These are phyloP conservation scores for Podospora fimiseda DNA, from an alignment of 495 filamentous ascomycete genomes.

Conservation along the genomic window DNA sequence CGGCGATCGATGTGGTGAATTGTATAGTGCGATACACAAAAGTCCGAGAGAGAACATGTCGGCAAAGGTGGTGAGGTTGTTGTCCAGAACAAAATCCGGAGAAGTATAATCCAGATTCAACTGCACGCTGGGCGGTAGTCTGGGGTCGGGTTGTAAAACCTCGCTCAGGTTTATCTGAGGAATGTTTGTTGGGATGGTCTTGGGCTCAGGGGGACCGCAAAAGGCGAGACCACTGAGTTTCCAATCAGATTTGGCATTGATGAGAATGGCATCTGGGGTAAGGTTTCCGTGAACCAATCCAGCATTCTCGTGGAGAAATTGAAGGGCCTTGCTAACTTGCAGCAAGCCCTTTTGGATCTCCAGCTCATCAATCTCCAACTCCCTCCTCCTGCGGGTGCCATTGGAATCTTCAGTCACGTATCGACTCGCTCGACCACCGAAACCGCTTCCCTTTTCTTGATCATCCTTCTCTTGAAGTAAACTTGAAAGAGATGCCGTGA, in stretches of 20 bases:
- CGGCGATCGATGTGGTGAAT: slow-evolving; percentile 82
- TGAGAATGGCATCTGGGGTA: slow-evolving; percentile 88
- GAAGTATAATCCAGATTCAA: slow-evolving; percentile 88
- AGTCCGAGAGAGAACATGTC: slow-evolving; percentile 93
- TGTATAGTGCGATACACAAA: slow-evolving; percentile 83
- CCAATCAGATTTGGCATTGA: slow-evolving; percentile 98
- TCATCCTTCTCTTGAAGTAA: slow-evolving; percentile 85
- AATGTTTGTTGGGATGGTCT: slow-evolving; percentile 60
- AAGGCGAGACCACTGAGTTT: slow-evolving; percentile 94
- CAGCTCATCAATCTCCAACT: slow-evolving; percentile 92
- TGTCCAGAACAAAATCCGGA: slow-evolving; percentile 88
- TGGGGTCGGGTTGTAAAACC: slow-evolving; percentile 76
- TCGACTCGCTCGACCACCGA: slow-evolving; percentile 64
- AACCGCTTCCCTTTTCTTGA: slow-evolving; percentile 62
- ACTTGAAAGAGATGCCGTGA: slow-evolving; percentile 80
- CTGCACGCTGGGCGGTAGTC: slow-evolving; percentile 76
- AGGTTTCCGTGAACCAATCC: slow-evolving; percentile 89
- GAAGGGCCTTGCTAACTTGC: slow-evolving; percentile 87
- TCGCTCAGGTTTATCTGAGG: slow-evolving; percentile 74
- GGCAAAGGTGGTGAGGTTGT: slow-evolving; percentile 66
- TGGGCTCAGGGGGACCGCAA: slow-evolving; percentile 66
- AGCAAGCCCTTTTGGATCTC: slow-evolving; percentile 95
- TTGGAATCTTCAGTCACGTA: slow-evolving; percentile 78
- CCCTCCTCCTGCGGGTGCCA: slow-evolving; percentile 64
- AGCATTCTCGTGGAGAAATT: slow-evolving; percentile 95